These are phyloP conservation scores for Zymoseptoria passerinii DNA, from an alignment of 2,329 filamentous ascomycete species.

Conservation along the genomic window DNA sequence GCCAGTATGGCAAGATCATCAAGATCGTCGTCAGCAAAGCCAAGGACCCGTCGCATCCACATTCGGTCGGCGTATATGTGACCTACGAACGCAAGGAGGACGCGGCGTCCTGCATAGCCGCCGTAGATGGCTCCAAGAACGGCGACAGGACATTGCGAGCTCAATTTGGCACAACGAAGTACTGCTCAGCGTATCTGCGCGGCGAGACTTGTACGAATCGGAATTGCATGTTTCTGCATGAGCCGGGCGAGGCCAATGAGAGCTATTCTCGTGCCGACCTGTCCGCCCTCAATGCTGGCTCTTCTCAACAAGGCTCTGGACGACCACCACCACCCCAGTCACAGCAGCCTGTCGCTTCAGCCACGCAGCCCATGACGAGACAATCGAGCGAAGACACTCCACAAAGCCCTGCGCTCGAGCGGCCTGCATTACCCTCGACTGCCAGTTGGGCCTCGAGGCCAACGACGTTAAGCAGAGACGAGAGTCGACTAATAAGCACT, in stretches of 20 bases:
- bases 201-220: conserved; percentile 92
- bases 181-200: conserved; percentile 92
- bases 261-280: conserved; percentile 92
- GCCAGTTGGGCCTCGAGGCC: conserved; percentile 81
- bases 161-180: conserved; percentile 88
- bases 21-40: conserved; percentile 98
- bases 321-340: conserved; percentile 38
- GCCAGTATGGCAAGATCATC: conserved; percentile 95
- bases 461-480: conserved; percentile 59
- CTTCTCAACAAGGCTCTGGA: conserved; percentile 64
- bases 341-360: conserved; percentile 44
- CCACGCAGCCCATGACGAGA: conserved; percentile 56
- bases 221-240: conserved; percentile 96
- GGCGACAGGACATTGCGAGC: conserved; percentile 73
- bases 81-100: conserved; percentile 90
- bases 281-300: conserved; percentile 86
- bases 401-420: conserved; percentile 46
- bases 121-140: conserved; percentile 87
- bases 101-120: conserved; percentile 78
- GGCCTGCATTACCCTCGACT: conserved; percentile 83
- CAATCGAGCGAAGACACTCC: conserved; percentile 37
- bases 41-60: conserved; percentile 65
- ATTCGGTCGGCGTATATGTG: conserved; percentile 95
- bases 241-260: conserved; percentile 95
- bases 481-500: conserved; percentile 72